Evolutionary conservation across 768 basidiomycete species (phyloP).

Genomic region (Hypsizygus marmoreus): DNA sequence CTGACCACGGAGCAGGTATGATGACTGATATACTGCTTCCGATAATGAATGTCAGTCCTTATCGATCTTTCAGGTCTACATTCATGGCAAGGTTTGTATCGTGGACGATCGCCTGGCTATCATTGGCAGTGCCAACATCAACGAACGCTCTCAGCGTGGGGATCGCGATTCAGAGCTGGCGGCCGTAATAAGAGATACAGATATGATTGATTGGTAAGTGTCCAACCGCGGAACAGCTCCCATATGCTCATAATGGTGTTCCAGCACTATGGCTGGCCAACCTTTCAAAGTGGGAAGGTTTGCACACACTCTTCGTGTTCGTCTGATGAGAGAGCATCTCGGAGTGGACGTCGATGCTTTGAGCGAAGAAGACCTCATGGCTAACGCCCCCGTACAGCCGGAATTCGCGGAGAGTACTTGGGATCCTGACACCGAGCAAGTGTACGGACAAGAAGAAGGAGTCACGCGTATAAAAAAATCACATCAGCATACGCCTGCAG

Average conservation of each 20-base stretch:
- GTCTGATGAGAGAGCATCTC: constrained; percentile 95
- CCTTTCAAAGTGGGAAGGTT: constrained; percentile 97
- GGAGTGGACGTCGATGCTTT: constrained; percentile 93
- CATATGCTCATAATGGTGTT: constrained; percentile 1
- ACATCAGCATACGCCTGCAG: constrained; percentile 33
- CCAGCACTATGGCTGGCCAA: constrained; percentile 88
- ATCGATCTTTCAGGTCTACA: constrained; percentile 65
- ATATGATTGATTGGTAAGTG: constrained; percentile 88
- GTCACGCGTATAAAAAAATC: constrained; percentile 44
- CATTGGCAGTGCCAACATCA: constrained; percentile 97
- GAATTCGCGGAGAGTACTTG: constrained; percentile 59
- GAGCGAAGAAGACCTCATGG: constrained; percentile 72
- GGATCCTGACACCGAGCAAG: constrained; percentile 77
- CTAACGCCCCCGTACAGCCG: constrained; percentile 48
- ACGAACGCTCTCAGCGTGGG: constrained; percentile 93
- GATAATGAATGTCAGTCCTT: neutral
- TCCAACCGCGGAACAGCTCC: neutral
- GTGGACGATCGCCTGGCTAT: constrained; percentile 95
- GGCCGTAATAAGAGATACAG: constrained; percentile 91
- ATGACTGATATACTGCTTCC: constrained; percentile 4
- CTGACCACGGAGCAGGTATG: constrained; percentile 86
- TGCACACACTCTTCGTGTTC: constrained; percentile 89
- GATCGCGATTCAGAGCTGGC: constrained; percentile 97
- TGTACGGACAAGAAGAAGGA: constrained; percentile 42
- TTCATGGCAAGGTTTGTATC: constrained; percentile 86